phyloP scores from a whole-genome alignment of 768 basidiomycete genomes.

The Pulveroboletus sp. region DNA sequence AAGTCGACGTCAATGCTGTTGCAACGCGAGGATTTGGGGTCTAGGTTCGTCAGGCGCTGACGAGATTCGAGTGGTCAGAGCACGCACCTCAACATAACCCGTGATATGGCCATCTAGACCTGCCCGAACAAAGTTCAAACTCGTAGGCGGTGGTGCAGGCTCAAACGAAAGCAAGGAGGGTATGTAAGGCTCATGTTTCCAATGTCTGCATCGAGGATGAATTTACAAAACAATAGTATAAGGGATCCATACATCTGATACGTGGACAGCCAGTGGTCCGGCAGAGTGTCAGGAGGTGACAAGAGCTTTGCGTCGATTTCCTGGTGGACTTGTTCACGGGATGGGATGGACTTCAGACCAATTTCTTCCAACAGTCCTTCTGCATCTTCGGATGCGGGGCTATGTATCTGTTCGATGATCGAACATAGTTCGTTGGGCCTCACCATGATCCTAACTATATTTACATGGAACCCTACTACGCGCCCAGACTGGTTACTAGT shows the following conservation, averaged over 20 bases:
- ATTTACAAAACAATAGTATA: slow-evolving; percentile 6
- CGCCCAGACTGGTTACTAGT: too few species aligned
- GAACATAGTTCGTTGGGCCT: slow-evolving; percentile 13
- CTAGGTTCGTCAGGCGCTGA: slow-evolving; percentile 34
- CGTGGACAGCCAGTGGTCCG: slow-evolving; percentile 66
- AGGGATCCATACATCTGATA: slow-evolving; percentile 73
- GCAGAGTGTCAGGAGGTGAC: slow-evolving; percentile 61
- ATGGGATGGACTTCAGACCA: slow-evolving; percentile 53
- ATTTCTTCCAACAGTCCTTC: slow-evolving; percentile 49
- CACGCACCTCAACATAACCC: slow-evolving; percentile 75
- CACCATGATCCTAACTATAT: slow-evolving; percentile 15
- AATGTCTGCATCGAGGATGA: slow-evolving; percentile 49
- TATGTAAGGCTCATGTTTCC: slow-evolving; percentile 59
- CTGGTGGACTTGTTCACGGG: slow-evolving; percentile 53
- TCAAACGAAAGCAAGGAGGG: slow-evolving; percentile 60
- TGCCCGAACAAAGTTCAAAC: slow-evolving; percentile 65
- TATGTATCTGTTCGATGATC: slow-evolving; percentile 45
- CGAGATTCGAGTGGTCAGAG: slow-evolving; percentile 4
- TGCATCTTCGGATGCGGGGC: slow-evolving; percentile 40
- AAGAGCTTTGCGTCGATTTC: slow-evolving; percentile 76
- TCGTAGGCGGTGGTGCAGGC: slow-evolving; percentile 74
- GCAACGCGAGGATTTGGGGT: slow-evolving; percentile 49
- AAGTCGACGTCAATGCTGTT: slow-evolving; percentile 80
- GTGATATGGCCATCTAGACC: slow-evolving; percentile 79
- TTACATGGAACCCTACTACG: slow-evolving; percentile 10